A percentile compares a stretch with the other conserved stretches of the same genome.
Evolutionary conservation across 1,139 yeast genomes (phyloP).

Genomic region (Geotrichum aggregatum): DNA sequence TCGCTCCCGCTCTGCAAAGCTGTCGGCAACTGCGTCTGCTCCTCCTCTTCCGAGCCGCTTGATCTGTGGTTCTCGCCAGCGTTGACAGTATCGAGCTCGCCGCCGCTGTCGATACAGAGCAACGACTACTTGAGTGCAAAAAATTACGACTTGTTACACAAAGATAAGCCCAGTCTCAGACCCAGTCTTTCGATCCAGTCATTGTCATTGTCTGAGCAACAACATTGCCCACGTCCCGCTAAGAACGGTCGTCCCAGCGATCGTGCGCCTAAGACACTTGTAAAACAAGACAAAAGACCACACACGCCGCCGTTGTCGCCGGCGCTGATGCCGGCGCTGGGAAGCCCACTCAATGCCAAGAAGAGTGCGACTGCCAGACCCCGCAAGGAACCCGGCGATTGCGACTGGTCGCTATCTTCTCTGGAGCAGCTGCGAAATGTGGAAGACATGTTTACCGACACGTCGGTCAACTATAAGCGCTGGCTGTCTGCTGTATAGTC

Average conservation of each 20-base stretch:
- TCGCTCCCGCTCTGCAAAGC: constrained; percentile 2
- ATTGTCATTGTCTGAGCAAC: too few relatives aligned
- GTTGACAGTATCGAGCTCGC: neutral
- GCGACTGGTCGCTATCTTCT: too few relatives aligned
- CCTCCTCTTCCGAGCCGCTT: constrained; percentile 10
- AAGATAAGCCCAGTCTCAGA: too few relatives aligned
- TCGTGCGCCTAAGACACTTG: too few relatives aligned
- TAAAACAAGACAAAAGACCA: too few relatives aligned
- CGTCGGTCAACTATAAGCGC: constrained; percentile 27
- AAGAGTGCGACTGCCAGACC: too few relatives aligned
- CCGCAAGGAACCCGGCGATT: too few relatives aligned
- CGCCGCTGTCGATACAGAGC: neutral
- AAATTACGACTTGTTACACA: too few relatives aligned
- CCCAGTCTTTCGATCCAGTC: too few relatives aligned
- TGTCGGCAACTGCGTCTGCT: constrained; percentile 1
- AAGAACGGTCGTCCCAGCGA: too few relatives aligned
- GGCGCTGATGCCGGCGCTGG: neutral
- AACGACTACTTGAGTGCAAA: too few relatives aligned
- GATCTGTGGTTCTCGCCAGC: neutral
- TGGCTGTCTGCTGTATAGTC: constrained; percentile 27
- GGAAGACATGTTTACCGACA: constrained; percentile 17
- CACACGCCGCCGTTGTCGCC: constrained; percentile 1
- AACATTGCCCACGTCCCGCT: too few relatives aligned
- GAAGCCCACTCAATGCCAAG: neutral
- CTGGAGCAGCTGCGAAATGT: neutral